A percentile compares a stretch with the other conserved stretches of the same genome.
Evolutionary conservation across 768 basidiomycete species (phyloP).

Genomic region (Xerocomellus intermedius): DNA sequence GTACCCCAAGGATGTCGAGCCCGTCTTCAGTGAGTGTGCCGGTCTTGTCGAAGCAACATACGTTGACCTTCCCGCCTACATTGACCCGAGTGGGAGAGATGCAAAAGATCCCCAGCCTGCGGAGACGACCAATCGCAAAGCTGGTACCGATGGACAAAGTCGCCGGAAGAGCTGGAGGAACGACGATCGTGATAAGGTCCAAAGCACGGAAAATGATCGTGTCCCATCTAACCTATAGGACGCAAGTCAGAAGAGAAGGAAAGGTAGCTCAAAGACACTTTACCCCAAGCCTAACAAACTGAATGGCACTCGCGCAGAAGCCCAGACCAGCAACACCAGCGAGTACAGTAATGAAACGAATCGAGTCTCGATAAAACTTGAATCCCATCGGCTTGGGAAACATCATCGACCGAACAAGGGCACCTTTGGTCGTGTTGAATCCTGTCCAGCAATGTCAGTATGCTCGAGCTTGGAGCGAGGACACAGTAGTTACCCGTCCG

Average conservation of each 20-base stretch:
- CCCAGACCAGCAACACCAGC: conserved; percentile 89
- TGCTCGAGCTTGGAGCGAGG: neutral
- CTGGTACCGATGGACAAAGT: conserved; percentile 97
- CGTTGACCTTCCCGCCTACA: conserved; percentile 92
- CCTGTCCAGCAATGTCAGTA: conserved; percentile 42
- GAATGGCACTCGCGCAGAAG: conserved; percentile 87
- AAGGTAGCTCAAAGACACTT: conserved; percentile 1
- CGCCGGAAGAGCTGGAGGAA: conserved; percentile 95
- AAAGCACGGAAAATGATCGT: conserved; percentile 90
- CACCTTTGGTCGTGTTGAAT: conserved; percentile 97
- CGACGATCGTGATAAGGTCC: conserved; percentile 95
- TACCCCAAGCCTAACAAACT: conserved; percentile 89
- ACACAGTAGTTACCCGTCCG: conserved; percentile 64
- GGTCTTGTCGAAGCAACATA: conserved; percentile 99
- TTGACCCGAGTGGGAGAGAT: conserved; percentile 96
- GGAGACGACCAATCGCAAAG: conserved; percentile 87
- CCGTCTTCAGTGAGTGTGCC: conserved; percentile 98
- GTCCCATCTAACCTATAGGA: conserved; percentile 73
- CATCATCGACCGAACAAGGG: conserved; percentile 93
- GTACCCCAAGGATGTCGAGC: conserved; percentile 92
- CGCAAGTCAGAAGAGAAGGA: conserved; percentile 1
- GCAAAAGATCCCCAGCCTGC: conserved; percentile 88
- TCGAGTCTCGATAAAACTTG: conserved; percentile 95
- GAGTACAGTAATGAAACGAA: conserved; percentile 87
- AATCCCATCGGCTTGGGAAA: conserved; percentile 99